phyloP scores from a whole-genome alignment of 139 green algal genomes.

The Haematococcus sp. region DNA sequence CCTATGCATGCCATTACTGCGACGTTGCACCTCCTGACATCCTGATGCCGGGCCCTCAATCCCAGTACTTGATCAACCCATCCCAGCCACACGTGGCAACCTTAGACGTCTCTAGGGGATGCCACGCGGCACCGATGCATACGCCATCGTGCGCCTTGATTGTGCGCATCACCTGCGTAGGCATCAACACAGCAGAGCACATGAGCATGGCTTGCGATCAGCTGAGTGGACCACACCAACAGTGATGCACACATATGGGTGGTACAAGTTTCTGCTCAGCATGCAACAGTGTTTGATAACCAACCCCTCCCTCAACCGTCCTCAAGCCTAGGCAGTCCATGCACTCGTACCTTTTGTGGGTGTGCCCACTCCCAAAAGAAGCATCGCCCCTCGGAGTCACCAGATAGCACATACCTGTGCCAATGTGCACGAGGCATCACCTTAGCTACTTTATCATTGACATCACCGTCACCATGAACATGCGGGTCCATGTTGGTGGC shows the following conservation, averaged over 20 bases:
- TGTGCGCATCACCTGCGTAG: conserved; percentile 52
- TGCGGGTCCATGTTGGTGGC: too few relatives aligned
- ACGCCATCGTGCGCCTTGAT: conserved; percentile 91
- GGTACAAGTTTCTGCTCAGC: too few relatives aligned
- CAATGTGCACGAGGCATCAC: too few relatives aligned
- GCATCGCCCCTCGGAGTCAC: conserved; percentile 86
- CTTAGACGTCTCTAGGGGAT: conserved; percentile 90
- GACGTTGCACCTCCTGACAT: too few relatives aligned
- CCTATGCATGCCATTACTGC: too few relatives aligned
- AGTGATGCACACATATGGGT: too few relatives aligned
- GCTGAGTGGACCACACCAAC: too few relatives aligned
- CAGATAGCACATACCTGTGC: conserved; percentile 77
- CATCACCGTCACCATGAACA: too few relatives aligned
- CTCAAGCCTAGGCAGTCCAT: neutral
- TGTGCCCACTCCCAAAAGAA: conserved; percentile 98
- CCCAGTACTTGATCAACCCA: conserved; percentile 89
- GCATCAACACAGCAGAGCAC: neutral
- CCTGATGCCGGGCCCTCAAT: too few relatives aligned
- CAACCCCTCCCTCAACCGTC: too few relatives aligned
- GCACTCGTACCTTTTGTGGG: conserved; percentile 44
- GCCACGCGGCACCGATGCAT: conserved; percentile 90
- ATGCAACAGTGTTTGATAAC: too few relatives aligned
- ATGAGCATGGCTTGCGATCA: neutral
- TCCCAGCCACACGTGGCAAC: conserved; percentile 96
- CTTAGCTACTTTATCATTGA: too few relatives aligned